phyloP scores from a whole-genome alignment of 371 early-diverging fungal genomes.

The Lichtheimia hyalospora region DNA sequence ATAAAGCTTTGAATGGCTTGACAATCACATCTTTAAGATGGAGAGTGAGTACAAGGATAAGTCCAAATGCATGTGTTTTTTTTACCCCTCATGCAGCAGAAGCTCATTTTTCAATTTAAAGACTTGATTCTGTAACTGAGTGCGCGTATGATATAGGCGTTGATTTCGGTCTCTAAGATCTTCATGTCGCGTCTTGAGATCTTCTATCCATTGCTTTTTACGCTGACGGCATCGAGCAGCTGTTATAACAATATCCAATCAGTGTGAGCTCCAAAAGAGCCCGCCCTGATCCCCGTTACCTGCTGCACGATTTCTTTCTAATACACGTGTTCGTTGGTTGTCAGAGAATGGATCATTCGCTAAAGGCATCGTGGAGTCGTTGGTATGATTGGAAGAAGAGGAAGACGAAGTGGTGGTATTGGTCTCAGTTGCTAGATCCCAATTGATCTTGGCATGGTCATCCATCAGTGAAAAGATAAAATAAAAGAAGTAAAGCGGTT shows the following conservation, averaged over 20 bases:
- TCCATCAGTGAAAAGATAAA: too few species aligned
- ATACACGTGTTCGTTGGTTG: neutral
- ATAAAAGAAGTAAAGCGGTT: too few species aligned
- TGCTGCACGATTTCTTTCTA: conserved; percentile 15
- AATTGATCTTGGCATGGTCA: too few species aligned
- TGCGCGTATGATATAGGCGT: neutral
- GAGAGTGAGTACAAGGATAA: neutral
- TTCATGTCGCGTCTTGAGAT: neutral
- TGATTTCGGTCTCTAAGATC: neutral
- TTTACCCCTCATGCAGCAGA: neutral
- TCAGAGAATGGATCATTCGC: too few species aligned
- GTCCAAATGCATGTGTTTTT: too few species aligned
- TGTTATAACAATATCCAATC: neutral
- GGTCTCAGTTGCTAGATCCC: too few species aligned
- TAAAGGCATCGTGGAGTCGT: too few species aligned
- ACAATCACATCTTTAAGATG: neutral
- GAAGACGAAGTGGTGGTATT: too few species aligned
- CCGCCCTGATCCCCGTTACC: neutral
- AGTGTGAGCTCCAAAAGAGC: too few species aligned
- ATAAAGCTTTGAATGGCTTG: neutral
- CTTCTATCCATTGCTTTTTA: conserved; percentile 14
- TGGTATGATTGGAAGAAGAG: too few species aligned
- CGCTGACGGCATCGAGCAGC: conserved; percentile 14
- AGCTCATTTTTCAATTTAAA: neutral
- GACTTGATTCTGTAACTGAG: neutral